Base-by-base conservation (phyloP, 129 eudicot genomes). In the Arctium minus region DNA sequence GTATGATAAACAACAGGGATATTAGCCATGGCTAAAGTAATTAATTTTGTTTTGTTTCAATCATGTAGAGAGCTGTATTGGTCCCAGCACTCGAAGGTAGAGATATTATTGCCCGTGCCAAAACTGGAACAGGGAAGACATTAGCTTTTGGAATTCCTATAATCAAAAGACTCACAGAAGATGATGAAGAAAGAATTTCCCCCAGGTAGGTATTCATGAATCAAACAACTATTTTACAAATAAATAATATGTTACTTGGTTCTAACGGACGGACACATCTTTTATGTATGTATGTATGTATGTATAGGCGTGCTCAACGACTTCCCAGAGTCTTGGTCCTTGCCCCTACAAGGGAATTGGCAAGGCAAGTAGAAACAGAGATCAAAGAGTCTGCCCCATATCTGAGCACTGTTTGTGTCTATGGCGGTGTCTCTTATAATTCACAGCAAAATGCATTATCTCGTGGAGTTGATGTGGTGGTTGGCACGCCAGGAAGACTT, bases 391-490 rank as follows among this genome's bases (percentile, higher is more conserved):
- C 99, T 48, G 99, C 98, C 1, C 99, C 99, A 6, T 96, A 91
- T 81, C 73, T 96, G 90, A 96, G 75, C 90, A 96, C 99, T 1
- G 99, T 96, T 48, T 96, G 99, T 83, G 94, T 96, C 10, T 96
- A 96, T 81, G 99, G 99, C 40, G 99, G 99, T 39, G 97, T 96
- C 32, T 93, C 99, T 5, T 96, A 93, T 72, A 74, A 71, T 33
- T 77, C 86, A 33, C 99, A 96, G 80, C 93, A 96, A 86, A 84
- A 74, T 84, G 90, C 98, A 36, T 89, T 96, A 82, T 68, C 94
- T 29, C 98, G 99, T 86, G 99, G 99, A 74, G 97, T 96, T 75
- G 99, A 96, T 87, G 96, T 96, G n/a, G 99, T 96, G 81, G 99
- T 96, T 80, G 99, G 99, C 18, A 96, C 99, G 67, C 99, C 99